Base-by-base conservation (phyloP, 768 basidiomycete species). In the Russula griseocarnosa region DNA sequence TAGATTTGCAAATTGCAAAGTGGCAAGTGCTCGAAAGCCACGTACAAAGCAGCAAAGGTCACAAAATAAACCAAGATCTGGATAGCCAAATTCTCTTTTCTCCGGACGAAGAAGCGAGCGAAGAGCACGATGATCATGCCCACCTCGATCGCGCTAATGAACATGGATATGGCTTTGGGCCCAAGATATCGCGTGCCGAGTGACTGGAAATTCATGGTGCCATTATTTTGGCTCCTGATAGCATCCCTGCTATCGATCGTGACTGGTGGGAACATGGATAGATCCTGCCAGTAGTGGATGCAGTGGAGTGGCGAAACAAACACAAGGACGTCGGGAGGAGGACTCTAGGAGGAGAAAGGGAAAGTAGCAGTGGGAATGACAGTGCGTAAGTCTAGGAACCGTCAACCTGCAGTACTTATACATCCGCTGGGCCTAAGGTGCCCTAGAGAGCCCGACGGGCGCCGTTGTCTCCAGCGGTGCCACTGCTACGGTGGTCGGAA, bases 71-170 rank as follows among this genome's bases (percentile, higher is more conserved):
- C 71, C 34, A 73, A 49, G 10, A 60, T 4, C 32, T 66, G 69
- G 46, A 72, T 69, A 16, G 60, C 26, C 18, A 11, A 11, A 1
- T 34, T 60, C 47, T 73, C 71, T 14, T 51, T 55, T 13, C 68
- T 63, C 30, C 70, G 65, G 28, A 58, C 55, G 57, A 71, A 65
- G 55, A 73, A 73, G 16, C 71, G 69, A 40, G 65, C 44, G 5
- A 69, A 67, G 53, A 67, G 70, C 9, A 66, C 68, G 63, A 72
- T 36, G 53, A 73, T 54, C 47, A 72, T 52, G 11, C 72, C 72
- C 34, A 68, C 68, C 53, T 71, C 67, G 28, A 72, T 8, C 20
- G 65, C 69, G 58, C 72, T 65, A 26, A 72, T 61, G 42, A 70
- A 57, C 55, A 67, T 22, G 2, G 58, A 59, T 2, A 69, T 66